Evolutionary conservation across 129 eudicot species (phyloP), one percentile per base, ranked within the genome.

Genomic region (sunflower (Helianthus annuus)): DNA sequence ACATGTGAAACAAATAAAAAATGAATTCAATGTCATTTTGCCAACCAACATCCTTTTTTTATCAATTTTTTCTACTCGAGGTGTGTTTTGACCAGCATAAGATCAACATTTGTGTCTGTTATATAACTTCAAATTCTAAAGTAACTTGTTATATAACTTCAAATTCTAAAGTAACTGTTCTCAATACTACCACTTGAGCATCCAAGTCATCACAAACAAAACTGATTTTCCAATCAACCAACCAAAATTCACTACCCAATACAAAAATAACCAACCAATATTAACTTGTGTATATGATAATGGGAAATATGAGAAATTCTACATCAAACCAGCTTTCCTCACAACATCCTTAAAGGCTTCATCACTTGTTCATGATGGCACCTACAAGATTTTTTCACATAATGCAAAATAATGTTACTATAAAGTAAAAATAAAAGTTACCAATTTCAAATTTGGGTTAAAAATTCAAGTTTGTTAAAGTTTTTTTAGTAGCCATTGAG

Each of bases 301-400:
- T 44, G 14, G 17, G 48, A 56, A 24, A 24, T 58, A 8, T 58
- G 51, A n/a, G 17, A 59, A 49, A 13, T 44, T 74, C 67, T 65
- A 85, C 56, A 88, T 60, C 68, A 91, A 78, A 14, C 91, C 91
- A n/a, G 97, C 97, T 40, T 81, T 80, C 74, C 81, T 79, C 22
- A 91, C 78, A 6, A 96, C 93, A 38, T 71, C 84, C 78, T 70
- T 80, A 72, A 91, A 91, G 52, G 81, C 89, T 19, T 83, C 70
- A 4, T 83, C 84, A 29, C 84, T 81, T 22, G 74, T 58, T 88
- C 90, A 88, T 0, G 89, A 84, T 11, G 81, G 65, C 64, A 91
- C 96, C 97, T 91, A 79, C 76, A 83, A n/a, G 10, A 73, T 22
- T n/a, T 16, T 22, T 1, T 8, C 9, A 53, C 17, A n/a, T 53